phyloP scores from a whole-genome alignment of 495 filamentous ascomycete species.

The Xylaria flabelliformis region DNA sequence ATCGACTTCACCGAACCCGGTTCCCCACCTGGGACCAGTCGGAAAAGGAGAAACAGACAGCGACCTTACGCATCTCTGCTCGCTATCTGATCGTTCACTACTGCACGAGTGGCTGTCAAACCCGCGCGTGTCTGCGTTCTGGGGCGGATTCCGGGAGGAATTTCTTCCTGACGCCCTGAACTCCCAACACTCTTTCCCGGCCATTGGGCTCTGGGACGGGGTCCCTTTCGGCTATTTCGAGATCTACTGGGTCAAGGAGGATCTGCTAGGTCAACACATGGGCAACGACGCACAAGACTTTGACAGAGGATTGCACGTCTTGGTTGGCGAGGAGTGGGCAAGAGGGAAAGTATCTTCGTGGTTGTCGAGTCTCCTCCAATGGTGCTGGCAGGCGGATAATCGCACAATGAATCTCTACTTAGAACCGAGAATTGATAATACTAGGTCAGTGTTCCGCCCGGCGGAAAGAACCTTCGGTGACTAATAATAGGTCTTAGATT shows the following conservation, averaged over 20 bases:
- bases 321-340: slow-evolving; percentile 94
- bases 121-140: slow-evolving; percentile 80
- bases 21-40: slow-evolving; percentile 61
- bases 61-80: slow-evolving; percentile 35
- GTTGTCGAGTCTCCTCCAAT: slow-evolving; percentile 86
- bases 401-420: slow-evolving; percentile 81
- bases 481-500: slow-evolving; percentile 61
- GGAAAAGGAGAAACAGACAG: slow-evolving; percentile 45
- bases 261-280: slow-evolving; percentile 71
- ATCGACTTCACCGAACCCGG: slow-evolving; percentile 60
- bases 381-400: slow-evolving; percentile 78
- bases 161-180: slow-evolving; percentile 72
- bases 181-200: slow-evolving; percentile 80
- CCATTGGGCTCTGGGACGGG: slow-evolving; percentile 92
- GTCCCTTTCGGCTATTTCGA: slow-evolving; percentile 98
- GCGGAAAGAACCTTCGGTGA: neutral
- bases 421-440: slow-evolving; percentile 92
- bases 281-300: slow-evolving; percentile 71
- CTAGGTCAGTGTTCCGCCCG: slow-evolving; percentile 64
- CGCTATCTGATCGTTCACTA: slow-evolving; percentile 71
- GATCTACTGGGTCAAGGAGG: slow-evolving; percentile 98
- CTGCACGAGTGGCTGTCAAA: slow-evolving; percentile 90
- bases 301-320: slow-evolving; percentile 85
- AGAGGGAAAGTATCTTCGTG: slow-evolving; percentile 78
- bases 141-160: slow-evolving; percentile 72